Evolutionary conservation across 371 early-diverging fungal genomes (phyloP).

Genomic region (Encephalitozoon hellem): DNA sequence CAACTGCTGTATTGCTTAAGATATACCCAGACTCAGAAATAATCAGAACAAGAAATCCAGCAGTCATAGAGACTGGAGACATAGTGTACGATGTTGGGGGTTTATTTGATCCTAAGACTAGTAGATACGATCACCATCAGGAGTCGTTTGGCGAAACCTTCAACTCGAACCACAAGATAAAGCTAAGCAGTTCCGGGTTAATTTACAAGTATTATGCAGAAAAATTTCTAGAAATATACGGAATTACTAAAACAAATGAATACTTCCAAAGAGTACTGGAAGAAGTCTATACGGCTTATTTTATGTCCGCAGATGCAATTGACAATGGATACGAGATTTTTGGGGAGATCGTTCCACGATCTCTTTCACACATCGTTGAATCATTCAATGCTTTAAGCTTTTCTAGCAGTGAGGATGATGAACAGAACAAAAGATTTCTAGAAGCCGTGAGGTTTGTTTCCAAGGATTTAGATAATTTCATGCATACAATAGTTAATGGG

Average conservation of each 20-base stretch:
- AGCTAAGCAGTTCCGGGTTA: constrained; percentile 80
- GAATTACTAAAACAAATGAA: neutral
- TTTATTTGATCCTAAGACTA: constrained; percentile 69
- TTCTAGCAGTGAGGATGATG: neutral
- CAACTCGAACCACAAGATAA: constrained; percentile 67
- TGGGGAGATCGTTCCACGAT: constrained; percentile 34
- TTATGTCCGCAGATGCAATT: constrained; percentile 55
- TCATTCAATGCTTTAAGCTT: constrained; percentile 3
- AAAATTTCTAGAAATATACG: constrained; percentile 40
- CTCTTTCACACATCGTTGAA: constrained; percentile 36
- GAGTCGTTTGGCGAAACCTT: constrained; percentile 80
- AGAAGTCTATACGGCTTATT: constrained; percentile 47
- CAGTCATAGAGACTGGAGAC: constrained; percentile 68
- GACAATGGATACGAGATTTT: constrained; percentile 57
- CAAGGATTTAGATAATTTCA: constrained; percentile 43
- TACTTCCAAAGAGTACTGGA: constrained; percentile 19
- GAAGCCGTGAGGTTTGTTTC: constrained; percentile 43
- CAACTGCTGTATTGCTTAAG: constrained; percentile 72
- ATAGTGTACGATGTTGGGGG: constrained; percentile 93
- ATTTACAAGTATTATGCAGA: constrained; percentile 66
- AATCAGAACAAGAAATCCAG: constrained; percentile 75
- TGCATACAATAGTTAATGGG: constrained; percentile 3
- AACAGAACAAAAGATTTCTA: constrained; percentile 32
- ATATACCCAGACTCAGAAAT: constrained; percentile 59
- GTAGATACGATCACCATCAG: constrained; percentile 90